phyloP scores from a whole-genome alignment of 2,329 filamentous ascomycete genomes.

The Fusarium sp. region DNA sequence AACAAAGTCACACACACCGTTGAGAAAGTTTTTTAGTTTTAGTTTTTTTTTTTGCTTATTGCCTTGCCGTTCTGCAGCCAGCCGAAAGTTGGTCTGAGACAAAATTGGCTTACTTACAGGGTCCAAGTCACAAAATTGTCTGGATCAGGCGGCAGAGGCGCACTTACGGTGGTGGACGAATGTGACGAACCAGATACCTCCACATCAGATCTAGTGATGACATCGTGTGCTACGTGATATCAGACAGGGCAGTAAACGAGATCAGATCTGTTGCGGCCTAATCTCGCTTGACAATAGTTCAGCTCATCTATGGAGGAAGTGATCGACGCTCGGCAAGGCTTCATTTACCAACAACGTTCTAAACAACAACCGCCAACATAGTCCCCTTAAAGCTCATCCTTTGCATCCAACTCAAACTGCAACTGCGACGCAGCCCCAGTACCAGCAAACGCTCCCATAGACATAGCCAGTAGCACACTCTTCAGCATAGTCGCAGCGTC shows the following conservation, averaged over 20 bases:
- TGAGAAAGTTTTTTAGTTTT: background rate
- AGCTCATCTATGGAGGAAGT: background rate
- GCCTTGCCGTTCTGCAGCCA: background rate
- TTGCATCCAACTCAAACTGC: conserved; percentile 41
- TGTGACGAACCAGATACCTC: background rate
- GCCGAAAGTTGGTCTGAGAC: background rate
- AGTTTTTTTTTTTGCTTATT: background rate
- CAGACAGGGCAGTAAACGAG: background rate
- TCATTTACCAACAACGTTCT: background rate
- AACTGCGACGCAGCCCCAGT: conserved; percentile 42
- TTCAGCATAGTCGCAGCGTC: conserved; percentile 54
- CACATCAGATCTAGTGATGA: background rate
- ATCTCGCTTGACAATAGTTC: background rate
- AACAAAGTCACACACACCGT: background rate
- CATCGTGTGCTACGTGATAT: background rate
- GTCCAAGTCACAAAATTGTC: background rate
- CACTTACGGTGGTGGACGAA: too few relatives aligned
- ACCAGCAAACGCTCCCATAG: conserved; percentile 44
- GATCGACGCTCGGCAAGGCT: background rate
- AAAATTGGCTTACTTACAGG: background rate
- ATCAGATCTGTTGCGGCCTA: background rate
- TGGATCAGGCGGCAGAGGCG: background rate
- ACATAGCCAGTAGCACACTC: conserved; percentile 42
- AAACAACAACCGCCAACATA: background rate
- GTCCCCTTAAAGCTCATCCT: conserved; percentile 40